phyloP scores from a whole-genome alignment of 495 filamentous ascomycete species.

The Melanomma pulvis-pyrius region DNA sequence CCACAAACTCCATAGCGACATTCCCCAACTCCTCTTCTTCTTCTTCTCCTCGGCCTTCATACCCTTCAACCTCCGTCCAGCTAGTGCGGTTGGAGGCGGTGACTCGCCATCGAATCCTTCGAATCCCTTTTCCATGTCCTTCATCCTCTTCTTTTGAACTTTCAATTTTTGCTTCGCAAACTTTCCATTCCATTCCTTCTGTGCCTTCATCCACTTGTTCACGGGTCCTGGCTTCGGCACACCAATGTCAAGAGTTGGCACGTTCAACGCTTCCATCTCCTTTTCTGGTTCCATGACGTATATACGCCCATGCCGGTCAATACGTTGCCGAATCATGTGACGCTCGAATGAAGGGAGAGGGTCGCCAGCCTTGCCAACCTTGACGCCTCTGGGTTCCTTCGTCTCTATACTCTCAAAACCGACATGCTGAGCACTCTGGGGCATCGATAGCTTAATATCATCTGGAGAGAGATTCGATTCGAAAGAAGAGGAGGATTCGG shows the following conservation, averaged over 20 bases:
- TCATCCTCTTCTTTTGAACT: slow-evolving; percentile 69
- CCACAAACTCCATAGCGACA: slow-evolving; percentile 82
- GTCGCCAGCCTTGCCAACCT: slow-evolving; percentile 79
- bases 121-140: slow-evolving; percentile 70
- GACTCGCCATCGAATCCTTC: slow-evolving; percentile 65
- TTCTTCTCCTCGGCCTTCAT: slow-evolving; percentile 57
- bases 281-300: slow-evolving; percentile 64
- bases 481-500: slow-evolving; percentile 35
- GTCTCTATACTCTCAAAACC: slow-evolving; percentile 23
- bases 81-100: slow-evolving; percentile 82
- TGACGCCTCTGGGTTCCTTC: slow-evolving; percentile 1
- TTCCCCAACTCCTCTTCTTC: slow-evolving; percentile 66
- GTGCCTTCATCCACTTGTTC: slow-evolving; percentile 76
- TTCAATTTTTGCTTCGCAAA: slow-evolving; percentile 67
- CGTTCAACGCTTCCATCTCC: slow-evolving; percentile 62
- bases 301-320: slow-evolving; percentile 74
- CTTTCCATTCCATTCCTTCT: slow-evolving; percentile 68
- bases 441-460: slow-evolving; percentile 38
- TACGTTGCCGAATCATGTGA: slow-evolving; percentile 88
- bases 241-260: slow-evolving; percentile 68
- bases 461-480: slow-evolving; percentile 21
- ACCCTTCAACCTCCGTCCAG: slow-evolving; percentile 62
- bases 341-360: slow-evolving; percentile 73
- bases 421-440: slow-evolving; percentile 34
- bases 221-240: slow-evolving; percentile 79